A percentile compares a stretch with the other conserved stretches of the same genome.
Conservation (phyloP, 176 grass and related monocot species). For the Themeda triandra region DNA sequence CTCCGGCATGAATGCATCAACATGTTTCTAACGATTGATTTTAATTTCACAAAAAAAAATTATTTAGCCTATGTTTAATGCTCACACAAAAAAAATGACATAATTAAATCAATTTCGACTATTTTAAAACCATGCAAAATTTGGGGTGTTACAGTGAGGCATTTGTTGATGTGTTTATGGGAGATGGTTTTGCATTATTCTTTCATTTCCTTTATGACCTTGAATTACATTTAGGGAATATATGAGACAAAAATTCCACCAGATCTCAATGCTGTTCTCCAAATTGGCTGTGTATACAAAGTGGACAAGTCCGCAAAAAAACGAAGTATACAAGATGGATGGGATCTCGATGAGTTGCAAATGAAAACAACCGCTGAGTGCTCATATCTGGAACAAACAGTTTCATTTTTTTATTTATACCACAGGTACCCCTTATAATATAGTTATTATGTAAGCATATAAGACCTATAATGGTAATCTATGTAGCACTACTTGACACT, state of each 20-base stretch:
- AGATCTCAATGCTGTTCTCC: conserved; percentile 71
- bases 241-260: conserved; percentile 85
- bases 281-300: conserved; percentile 97
- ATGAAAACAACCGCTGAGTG: conserved; percentile 98
- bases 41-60: too few species aligned
- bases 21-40: too few species aligned
- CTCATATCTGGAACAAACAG: conserved; percentile 83
- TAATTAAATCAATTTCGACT: too few species aligned
- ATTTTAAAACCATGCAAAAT: too few species aligned
- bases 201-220: conserved; percentile 18
- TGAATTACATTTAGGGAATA: conserved; percentile 61
- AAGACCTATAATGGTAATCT: neutral
- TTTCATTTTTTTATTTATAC: conserved; percentile 94
- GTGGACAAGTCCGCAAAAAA: conserved; percentile 68
- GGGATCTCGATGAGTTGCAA: conserved; percentile 77
- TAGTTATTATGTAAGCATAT: conserved; percentile 10
- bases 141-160: too few species aligned
- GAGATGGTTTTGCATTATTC: conserved; percentile 3
- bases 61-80: too few species aligned
- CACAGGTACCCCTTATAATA: conserved; percentile 60
- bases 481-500: neutral
- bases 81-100: too few species aligned
- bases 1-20: too few species aligned
- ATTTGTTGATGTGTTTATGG: too few species aligned
- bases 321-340: conserved; percentile 76